phyloP scores from a whole-genome alignment of 2,329 filamentous ascomycete genomes.

The Dryadomyces sulphureus region DNA sequence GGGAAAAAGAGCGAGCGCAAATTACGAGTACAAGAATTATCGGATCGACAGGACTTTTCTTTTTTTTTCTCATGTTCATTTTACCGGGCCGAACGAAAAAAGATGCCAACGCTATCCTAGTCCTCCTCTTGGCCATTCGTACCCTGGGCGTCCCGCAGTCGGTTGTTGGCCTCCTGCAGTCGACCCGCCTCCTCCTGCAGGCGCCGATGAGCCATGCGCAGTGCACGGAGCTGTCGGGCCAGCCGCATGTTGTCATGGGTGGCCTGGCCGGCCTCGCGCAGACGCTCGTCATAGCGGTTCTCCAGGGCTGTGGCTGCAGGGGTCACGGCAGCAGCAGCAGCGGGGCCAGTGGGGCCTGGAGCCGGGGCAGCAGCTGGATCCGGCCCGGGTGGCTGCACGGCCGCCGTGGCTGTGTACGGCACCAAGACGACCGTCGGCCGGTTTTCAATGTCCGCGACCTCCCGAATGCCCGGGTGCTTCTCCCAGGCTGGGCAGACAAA shows the following conservation, averaged over 20 bases:
- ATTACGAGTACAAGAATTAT: too few relatives aligned
- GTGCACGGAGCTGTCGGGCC: not conserved
- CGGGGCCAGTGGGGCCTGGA: not conserved
- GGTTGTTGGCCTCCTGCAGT: not conserved
- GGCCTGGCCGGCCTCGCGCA: slow-evolving; percentile 4
- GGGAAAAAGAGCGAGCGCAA: not conserved
- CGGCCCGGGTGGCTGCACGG: not conserved
- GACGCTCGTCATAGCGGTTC: slow-evolving; percentile 11
- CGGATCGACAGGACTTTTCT: not conserved
- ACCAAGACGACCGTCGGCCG: slow-evolving; percentile 23
- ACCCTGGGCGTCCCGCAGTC: not conserved
- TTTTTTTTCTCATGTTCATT: not conserved
- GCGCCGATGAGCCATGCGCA: slow-evolving; percentile 6
- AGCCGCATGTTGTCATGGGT: slow-evolving; percentile 5
- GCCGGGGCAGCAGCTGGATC: slow-evolving; percentile 8
- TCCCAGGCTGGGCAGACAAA: slow-evolving; percentile 37
- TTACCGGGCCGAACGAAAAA: not conserved
- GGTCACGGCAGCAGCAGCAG: too few relatives aligned
- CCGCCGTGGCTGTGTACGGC: slow-evolving; percentile 13
- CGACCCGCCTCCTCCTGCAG: not conserved
- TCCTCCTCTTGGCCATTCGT: not conserved
- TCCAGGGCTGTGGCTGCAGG: slow-evolving; percentile 18
- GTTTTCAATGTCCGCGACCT: slow-evolving; percentile 29
- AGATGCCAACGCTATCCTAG: not conserved
- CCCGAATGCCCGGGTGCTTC: slow-evolving; percentile 27